Base-by-base conservation (phyloP, 1,139 yeast species). In the Eremothecium cymbalariae region DNA sequence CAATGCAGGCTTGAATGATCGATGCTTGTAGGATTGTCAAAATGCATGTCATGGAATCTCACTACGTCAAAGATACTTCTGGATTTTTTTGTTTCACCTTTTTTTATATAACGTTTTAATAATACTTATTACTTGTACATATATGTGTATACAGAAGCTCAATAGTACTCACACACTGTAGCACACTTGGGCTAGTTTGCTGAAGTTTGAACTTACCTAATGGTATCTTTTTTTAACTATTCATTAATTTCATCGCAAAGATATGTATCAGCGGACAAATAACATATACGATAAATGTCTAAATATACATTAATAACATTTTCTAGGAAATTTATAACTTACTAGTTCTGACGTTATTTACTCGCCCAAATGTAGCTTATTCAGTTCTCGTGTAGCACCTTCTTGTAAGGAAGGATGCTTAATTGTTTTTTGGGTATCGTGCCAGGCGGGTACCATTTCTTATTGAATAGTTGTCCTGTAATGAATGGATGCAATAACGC, bases 401-500 rank as follows among this genome's bases (percentile, higher is more conserved):
- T 45, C 52, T 30, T 46, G 50, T 19, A 45, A 29, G 13, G 46
- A 39, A 4, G 41, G 43, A 20, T 41, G 37, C 13, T 43, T 41
- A 19, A 28, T 28, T 14, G 22, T 24, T 22, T 21, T 25, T 36
- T 39, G 18, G 46, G 41, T 20, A 46, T 36, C 14, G 60, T 48
- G 6, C 67, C 67, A 2, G 73, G 72, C 12, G 74, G 74, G 31
- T 52, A 53, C 74, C 75, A 70, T 22, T 51, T 53, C 2, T 69
- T 72, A 12, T 51, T 50, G 43, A 69, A 70, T 24, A 56, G 59
- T 30, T 61, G 64, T 24, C 64, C 69, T 3, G 79, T 79, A 14
- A 90, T 74, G 57, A 93, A 90, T 0, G 97, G 97, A 61, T 93
- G 98, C 59, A 76, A 67, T 16, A 81, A 67, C 0, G 97, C 98